Evolutionary conservation across 2,329 filamentous ascomycete species (phyloP).

Genomic region (Cyclaneusma minus): DNA sequence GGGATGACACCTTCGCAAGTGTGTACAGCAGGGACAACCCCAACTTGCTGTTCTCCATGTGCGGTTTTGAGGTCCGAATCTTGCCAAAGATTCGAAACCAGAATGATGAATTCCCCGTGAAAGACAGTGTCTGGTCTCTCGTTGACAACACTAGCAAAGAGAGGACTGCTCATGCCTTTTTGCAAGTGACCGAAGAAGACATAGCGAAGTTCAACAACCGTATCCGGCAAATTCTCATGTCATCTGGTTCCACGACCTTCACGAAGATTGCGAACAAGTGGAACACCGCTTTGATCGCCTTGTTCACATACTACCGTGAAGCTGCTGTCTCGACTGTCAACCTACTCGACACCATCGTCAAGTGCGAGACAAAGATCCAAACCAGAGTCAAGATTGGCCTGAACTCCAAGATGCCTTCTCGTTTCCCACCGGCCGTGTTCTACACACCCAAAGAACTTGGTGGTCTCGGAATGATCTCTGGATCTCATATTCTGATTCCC

Average conservation of each 20-base stretch:
- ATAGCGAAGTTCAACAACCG: conserved; percentile 99
- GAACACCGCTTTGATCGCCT: conserved; percentile 92
- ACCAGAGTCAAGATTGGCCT: conserved; percentile 96
- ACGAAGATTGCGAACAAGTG: conserved; percentile 99
- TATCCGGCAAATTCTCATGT: conserved; percentile 97
- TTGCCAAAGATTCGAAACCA: conserved; percentile 88
- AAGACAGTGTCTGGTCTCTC: conserved; percentile 96
- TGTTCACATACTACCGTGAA: conserved; percentile 98
- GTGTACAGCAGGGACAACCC: conserved; percentile 98
- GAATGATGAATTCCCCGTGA: conserved; percentile 92
- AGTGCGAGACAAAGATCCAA: conserved; percentile 99
- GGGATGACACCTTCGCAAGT: conserved; percentile 97
- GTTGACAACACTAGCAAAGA: conserved; percentile 96
- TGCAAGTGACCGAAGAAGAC: conserved; percentile 95
- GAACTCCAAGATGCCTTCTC: conserved; percentile 98
- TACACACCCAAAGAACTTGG: conserved; percentile 97
- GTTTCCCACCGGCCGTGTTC: conserved; percentile 96
- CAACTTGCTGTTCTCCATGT: conserved; percentile 95
- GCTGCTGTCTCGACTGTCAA: conserved; percentile 92
- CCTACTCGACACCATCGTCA: conserved; percentile 91
- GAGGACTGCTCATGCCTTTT: conserved; percentile 89
- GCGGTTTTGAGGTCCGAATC: conserved; percentile 91
- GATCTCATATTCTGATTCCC: conserved; percentile 93
- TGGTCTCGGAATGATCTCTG: conserved; percentile 96
- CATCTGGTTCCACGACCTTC: conserved; percentile 96